Conservation (phyloP, 352 stramenopile genomes). For the Globisporangium apiculatum region DNA sequence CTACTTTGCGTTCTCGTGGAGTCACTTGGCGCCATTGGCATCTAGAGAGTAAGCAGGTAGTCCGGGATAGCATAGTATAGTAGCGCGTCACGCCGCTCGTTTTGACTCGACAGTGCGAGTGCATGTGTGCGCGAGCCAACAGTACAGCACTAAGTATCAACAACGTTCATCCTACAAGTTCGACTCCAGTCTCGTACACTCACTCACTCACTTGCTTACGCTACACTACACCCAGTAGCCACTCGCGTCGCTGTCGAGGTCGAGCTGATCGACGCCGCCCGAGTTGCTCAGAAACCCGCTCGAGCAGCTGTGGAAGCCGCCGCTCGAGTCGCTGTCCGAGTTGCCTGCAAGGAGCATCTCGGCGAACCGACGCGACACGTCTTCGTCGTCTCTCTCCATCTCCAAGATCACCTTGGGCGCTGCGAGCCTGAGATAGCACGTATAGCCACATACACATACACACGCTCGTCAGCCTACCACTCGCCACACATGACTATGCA, state of each 20-base stretch:
- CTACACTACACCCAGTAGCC: slow-evolving; percentile 14
- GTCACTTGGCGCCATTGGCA: neutral
- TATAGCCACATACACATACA: neutral
- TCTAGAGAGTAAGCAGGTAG: neutral
- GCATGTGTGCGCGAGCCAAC: neutral
- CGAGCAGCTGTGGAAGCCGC: slow-evolving; percentile 59
- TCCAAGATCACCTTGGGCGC: slow-evolving; percentile 22
- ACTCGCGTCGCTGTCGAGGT: slow-evolving; percentile 17
- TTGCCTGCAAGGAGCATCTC: slow-evolving; percentile 13
- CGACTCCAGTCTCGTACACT: neutral
- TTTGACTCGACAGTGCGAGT: neutral
- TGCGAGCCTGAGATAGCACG: slow-evolving; percentile 8
- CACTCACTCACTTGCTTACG: neutral
- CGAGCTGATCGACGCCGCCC: slow-evolving; percentile 30
- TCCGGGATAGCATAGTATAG: neutral
- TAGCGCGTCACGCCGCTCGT: neutral
- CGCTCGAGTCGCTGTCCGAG: slow-evolving; percentile 34
- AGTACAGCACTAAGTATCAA: too few species aligned
- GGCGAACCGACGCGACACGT: slow-evolving; percentile 25
- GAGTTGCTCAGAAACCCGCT: slow-evolving; percentile 30
- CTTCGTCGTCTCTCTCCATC: slow-evolving; percentile 41
- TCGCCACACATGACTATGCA: neutral
- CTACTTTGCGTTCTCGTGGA: slow-evolving; percentile 11
- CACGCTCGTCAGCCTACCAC: too few species aligned
- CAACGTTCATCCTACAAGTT: neutral